phyloP scores from a whole-genome alignment of 768 basidiomycete species.

The Hypsizygus marmoreus region DNA sequence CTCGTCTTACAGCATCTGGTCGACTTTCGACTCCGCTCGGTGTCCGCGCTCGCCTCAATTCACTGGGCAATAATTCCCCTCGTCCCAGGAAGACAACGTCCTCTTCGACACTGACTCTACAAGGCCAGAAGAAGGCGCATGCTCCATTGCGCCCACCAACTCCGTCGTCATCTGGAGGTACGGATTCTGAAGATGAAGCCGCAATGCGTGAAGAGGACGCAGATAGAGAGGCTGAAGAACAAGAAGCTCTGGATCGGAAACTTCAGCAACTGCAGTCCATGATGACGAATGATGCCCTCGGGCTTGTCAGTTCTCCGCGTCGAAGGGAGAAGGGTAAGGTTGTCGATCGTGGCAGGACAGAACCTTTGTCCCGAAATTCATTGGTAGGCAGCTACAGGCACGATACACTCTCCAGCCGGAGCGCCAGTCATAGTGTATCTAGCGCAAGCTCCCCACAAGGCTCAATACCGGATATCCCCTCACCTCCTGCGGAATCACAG shows the following conservation, averaged over 20 bases:
- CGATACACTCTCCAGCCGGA: conserved; percentile 49
- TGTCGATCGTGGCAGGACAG: conserved; percentile 46
- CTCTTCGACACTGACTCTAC: conserved; percentile 74
- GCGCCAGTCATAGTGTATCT: conserved; percentile 72
- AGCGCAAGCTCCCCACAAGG: conserved; percentile 73
- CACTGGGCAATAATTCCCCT: conserved; percentile 57
- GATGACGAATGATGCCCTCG: conserved; percentile 75
- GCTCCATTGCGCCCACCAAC: conserved; percentile 44
- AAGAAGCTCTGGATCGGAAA: conserved; percentile 66
- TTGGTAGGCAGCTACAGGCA: conserved; percentile 35
- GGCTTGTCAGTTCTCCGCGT: conserved; percentile 55
- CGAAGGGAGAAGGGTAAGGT: conserved; percentile 41
- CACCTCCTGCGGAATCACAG: conserved; percentile 61
- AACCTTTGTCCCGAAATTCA: conserved; percentile 34
- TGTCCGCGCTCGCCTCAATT: conserved; percentile 72
- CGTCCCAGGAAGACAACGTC: conserved; percentile 59
- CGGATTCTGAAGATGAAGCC: conserved; percentile 63
- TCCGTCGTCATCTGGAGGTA: conserved; percentile 53
- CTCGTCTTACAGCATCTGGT: conserved; percentile 42
- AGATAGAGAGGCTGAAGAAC: conserved; percentile 66
- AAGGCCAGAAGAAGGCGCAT: conserved; percentile 44
- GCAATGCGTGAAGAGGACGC: conserved; percentile 69
- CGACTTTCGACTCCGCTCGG: conserved; percentile 56
- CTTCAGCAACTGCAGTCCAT: conserved; percentile 66
- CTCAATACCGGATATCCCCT: conserved; percentile 82